A percentile compares a stretch with the other conserved stretches of the same genome.
Evolutionary conservation across 106 monocot genomes (phyloP).

Genomic region (Apostasia shenzhenica): DNA sequence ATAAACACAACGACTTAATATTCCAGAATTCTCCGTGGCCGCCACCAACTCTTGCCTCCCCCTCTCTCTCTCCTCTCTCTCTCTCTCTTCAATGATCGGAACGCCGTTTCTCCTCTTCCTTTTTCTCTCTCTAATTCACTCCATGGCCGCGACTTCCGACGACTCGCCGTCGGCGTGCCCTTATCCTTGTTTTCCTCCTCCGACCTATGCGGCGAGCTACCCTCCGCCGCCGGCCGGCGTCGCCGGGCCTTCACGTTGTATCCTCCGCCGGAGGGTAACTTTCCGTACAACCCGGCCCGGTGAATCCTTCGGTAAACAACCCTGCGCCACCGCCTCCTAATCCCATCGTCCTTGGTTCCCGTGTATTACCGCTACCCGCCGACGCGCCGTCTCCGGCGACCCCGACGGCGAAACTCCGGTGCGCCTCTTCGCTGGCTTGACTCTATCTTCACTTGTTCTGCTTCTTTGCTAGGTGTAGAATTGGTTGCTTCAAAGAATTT

Average conservation of each 20-base stretch:
- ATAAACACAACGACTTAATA: no score
- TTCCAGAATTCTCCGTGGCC: no score
- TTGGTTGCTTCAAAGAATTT: no score
- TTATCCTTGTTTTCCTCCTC: constrained; percentile 1
- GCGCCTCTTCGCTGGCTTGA: background rate
- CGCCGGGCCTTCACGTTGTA: constrained; percentile 3
- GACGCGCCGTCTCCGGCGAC: background rate
- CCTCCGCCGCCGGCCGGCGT: background rate
- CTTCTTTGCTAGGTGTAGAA: background rate
- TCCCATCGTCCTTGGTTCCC: constrained; percentile 2
- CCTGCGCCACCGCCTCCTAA: constrained; percentile 1
- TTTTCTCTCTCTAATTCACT: background rate
- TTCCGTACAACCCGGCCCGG: background rate
- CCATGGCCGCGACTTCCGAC: background rate
- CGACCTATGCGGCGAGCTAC: background rate
- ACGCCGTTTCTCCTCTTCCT: background rate
- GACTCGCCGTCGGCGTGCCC: background rate
- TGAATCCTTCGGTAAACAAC: background rate
- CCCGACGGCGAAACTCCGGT: background rate
- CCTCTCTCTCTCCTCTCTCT: background rate
- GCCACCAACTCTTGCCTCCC: no score
- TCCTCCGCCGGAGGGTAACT: background rate
- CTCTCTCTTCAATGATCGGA: background rate
- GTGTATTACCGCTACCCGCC: constrained; percentile 1
- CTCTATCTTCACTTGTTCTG: background rate